Base-by-base conservation (phyloP, 768 basidiomycete genomes). In the Mycena epipterygia region DNA sequence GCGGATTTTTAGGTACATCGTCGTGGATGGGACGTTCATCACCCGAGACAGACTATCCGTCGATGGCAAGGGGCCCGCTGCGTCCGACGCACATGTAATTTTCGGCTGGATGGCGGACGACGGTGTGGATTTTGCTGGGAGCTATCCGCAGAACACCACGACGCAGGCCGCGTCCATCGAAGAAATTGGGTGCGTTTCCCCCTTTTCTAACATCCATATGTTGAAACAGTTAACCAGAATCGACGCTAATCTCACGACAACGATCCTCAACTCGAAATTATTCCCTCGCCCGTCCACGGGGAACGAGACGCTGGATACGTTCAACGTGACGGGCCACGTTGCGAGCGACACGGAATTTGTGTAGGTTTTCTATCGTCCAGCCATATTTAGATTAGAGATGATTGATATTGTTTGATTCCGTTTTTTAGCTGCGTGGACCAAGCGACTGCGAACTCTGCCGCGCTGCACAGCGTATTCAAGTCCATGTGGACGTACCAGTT, bases 41-140 rank as follows among this genome's bases (percentile, higher is more conserved):
- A 80, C 78, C 0, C 76, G 80, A 2, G 75, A 78, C 39, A 79
- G 81, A 19, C 82, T 89, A 2, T 79, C 80, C 9, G 72, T 88
- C 17, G 80, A 81, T 49, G 84, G 84, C 0, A 70, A 76, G 1
- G 85, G 83, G 0, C 82, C 81, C 0, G 78, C 81, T 2, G 85
- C 85, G 32, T 35, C 72, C 7, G 76, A 83, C 23, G 86, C 84
- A 0, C 85, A 85, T 63, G 81, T 85, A 41, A 81, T 89, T 68
- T 84, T 85, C 70, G 87, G 87, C 1, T 84, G 83, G 81, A 87
- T 87, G 84, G 77, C 84, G 25, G 86, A 86, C 67, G 87, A 88
- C 72, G 88, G 87, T 0, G 79, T 84, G 0, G 83, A 85, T 39
- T 86, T 88, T 71, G 79, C 84, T 39, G 81, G 82, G 3, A 82